These are phyloP conservation scores for Artemisia tridentata DNA, from an alignment of 129 eudicot genomes.

Conservation along the genomic window DNA sequence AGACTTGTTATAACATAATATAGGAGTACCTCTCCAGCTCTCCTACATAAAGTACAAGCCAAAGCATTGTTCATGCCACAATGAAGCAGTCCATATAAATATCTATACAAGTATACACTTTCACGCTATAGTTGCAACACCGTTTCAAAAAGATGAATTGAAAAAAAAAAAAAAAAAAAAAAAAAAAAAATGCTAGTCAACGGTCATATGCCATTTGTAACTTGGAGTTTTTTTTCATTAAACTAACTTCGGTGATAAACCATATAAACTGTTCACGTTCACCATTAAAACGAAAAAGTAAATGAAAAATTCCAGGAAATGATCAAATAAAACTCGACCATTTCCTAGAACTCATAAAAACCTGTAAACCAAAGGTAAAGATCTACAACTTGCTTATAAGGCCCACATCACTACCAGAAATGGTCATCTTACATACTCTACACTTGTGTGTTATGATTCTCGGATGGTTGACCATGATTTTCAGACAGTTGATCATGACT, in stretches of 20 bases:
- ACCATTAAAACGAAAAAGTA: background rate
- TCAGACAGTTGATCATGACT: constrained; percentile 33
- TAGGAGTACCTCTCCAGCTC: background rate
- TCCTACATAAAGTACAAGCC: background rate
- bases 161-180: too few species aligned
- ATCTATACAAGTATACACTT: too few species aligned
- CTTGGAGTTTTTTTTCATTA: background rate
- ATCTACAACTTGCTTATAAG: constrained; percentile 16
- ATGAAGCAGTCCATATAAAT: too few species aligned
- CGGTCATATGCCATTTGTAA: background rate
- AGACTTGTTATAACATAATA: background rate
- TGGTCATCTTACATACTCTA: constrained; percentile 36
- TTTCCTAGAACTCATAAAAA: constrained; percentile 4
- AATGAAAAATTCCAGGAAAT: background rate
- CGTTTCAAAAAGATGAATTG: too few species aligned
- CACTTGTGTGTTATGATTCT: constrained; percentile 27
- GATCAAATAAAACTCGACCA: too few species aligned
- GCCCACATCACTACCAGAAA: constrained; percentile 17
- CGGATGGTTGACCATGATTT: constrained; percentile 20
- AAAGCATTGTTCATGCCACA: too few species aligned
- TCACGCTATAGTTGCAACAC: too few species aligned
- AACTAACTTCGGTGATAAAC: constrained; percentile 2
- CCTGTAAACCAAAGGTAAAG: constrained; percentile 3
- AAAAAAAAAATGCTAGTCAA: background rate
- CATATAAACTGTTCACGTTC: constrained; percentile 4